These are phyloP conservation scores for Fonsecaea pedrosoi DNA, from an alignment of 2,329 filamentous ascomycete genomes.

Conservation along the genomic window DNA sequence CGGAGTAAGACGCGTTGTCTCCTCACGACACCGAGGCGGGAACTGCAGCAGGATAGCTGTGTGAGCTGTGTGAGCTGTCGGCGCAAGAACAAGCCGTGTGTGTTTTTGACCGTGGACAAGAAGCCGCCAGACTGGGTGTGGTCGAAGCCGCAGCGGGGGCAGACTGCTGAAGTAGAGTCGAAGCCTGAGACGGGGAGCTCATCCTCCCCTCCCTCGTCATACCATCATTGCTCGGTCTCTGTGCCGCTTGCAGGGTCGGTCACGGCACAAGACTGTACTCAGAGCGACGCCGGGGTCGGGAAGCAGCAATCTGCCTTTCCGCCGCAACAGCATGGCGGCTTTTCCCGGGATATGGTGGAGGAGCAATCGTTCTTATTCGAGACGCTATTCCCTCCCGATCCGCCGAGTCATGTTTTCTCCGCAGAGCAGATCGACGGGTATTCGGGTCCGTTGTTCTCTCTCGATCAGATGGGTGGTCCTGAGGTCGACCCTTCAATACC, in stretches of 20 bases:
- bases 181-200: background rate
- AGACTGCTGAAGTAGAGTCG: background rate
- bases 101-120: constrained; percentile 11
- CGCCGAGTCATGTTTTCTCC: background rate
- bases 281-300: background rate
- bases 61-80: background rate
- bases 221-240: background rate
- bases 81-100: constrained; percentile 6
- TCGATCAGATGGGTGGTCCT: background rate
- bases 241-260: background rate
- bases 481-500: background rate
- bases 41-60: constrained; percentile 5
- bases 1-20: constrained; percentile 11
- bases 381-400: background rate
- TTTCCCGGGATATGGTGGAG: constrained; percentile 1
- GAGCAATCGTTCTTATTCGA: background rate
- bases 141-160: background rate
- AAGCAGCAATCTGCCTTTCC: background rate
- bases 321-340: background rate
- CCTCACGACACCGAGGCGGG: background rate
- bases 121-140: constrained; percentile 11
- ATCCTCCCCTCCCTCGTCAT: background rate
- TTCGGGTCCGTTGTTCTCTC: background rate
- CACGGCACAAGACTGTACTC: background rate
- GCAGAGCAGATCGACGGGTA: background rate